Evolutionary conservation across 2,329 filamentous ascomycete species (phyloP), one percentile per base, ranked within the genome.

Genomic region (Alternaria alternata): DNA sequence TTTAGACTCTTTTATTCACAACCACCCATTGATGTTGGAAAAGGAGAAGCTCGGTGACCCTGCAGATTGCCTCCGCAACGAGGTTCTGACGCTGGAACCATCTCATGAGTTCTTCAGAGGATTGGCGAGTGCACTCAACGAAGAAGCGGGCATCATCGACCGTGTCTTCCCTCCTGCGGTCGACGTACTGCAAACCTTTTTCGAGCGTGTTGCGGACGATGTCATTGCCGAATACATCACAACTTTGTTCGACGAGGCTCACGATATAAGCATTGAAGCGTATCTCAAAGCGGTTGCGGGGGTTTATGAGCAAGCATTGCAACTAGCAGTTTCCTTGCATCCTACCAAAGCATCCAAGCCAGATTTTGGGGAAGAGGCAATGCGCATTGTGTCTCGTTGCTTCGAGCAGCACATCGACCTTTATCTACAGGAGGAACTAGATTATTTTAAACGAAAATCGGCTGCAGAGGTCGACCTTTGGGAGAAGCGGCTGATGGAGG

Each of bases 381-480:
- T 89, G 69, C 84, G 87, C 59, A 85, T 93, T 51, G 84, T 94
- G 14, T 81, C 89, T 16, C 86, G 86, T 63, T 88, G 93, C 0
- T 98, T 97, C 70, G 94, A 97, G 75, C 93, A 91, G 39, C 94
- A 98, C 75, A 84, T 98, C n/a, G 94, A 97, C 75, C 81, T 96
- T 1, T 99, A 98, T 76, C 83, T 99, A 16, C 89, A 93, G 63
- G 94, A 97, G 75, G 95, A 99, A 80, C 83, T 97, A 30, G 92
- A 94, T 49, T 89, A 88, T 73, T 98, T 98, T 78, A 91, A 89
- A 30, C 86, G 86, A 55, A 87, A 89, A 63, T 92, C 92, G 14
- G 90, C 94, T 62, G 82, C 85, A 2, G 89, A 94, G 72, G 94
- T 99, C 5, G 86, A 82, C 7, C 85, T 88, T 14, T 99, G 95